A percentile compares a stretch with the other conserved stretches of the same genome.
Evolutionary conservation across 2,329 filamentous ascomycete genomes (phyloP).

Genomic region (Colletotrichum gigasporum): DNA sequence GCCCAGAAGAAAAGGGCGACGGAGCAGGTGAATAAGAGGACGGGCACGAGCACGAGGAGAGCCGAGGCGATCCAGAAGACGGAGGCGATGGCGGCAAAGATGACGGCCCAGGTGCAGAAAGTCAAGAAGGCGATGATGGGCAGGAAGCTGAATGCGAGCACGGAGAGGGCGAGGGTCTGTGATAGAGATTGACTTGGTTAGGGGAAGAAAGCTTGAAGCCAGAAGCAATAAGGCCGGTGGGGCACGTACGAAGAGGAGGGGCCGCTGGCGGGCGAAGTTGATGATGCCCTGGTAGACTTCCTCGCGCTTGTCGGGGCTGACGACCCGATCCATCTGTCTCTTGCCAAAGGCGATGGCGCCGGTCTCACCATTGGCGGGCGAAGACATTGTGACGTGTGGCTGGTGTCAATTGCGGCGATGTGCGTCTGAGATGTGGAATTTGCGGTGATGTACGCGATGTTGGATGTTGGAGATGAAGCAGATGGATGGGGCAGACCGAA

Average conservation of each 20-base stretch:
- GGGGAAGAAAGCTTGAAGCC: too few species aligned
- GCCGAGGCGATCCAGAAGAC: constrained; percentile 75
- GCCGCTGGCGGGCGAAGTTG: constrained; percentile 69
- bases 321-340: constrained; percentile 57
- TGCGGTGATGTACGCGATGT: too few species aligned
- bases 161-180: constrained; percentile 74
- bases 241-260: constrained; percentile 72
- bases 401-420: constrained; percentile 13
- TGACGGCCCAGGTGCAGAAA: constrained; percentile 70
- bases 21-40: constrained; percentile 71
- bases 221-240: too few species aligned
- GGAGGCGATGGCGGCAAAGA: constrained; percentile 70
- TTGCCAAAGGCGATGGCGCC: constrained; percentile 50
- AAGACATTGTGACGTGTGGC: constrained; percentile 36
- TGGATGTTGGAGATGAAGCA: background rate
- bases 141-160: constrained; percentile 71
- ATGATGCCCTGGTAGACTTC: constrained; percentile 62
- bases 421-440: too few species aligned
- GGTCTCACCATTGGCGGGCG: constrained; percentile 45
- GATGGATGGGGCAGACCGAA: too few species aligned
- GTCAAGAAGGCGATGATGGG: constrained; percentile 75
- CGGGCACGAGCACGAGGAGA: constrained; percentile 73
- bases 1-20: constrained; percentile 73
- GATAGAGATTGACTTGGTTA: background rate
- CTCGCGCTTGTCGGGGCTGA: constrained; percentile 70